Evolutionary conservation across 495 filamentous ascomycete genomes (phyloP).

Genomic region (Parathielavia appendiculata): DNA sequence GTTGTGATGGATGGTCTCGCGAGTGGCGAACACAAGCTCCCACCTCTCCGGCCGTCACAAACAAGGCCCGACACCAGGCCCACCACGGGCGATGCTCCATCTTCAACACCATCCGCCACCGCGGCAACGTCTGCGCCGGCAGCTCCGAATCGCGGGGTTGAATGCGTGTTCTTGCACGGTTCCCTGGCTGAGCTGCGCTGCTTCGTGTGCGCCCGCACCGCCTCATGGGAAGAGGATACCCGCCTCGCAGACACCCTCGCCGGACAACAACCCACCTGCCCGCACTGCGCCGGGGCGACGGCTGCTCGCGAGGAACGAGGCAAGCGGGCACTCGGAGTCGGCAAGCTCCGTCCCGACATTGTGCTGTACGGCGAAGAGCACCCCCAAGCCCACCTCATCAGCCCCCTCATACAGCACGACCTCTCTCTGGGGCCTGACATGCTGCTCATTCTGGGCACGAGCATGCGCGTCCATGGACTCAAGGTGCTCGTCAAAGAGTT

Average conservation of each 20-base stretch:
- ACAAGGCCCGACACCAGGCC: neutral
- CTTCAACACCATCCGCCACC: neutral
- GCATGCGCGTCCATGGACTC: slow-evolving; percentile 62
- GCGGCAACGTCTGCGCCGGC: slow-evolving; percentile 13
- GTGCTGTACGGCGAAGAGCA: slow-evolving; percentile 69
- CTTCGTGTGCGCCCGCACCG: slow-evolving; percentile 54
- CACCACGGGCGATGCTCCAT: neutral
- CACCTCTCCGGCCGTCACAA: neutral
- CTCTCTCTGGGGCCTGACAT: slow-evolving; percentile 56
- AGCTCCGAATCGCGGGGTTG: slow-evolving; percentile 42
- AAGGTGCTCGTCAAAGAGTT: slow-evolving; percentile 64
- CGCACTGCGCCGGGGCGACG: slow-evolving; percentile 52
- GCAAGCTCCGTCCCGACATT: slow-evolving; percentile 60
- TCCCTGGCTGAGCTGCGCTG: slow-evolving; percentile 57
- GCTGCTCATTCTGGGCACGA: slow-evolving; percentile 62
- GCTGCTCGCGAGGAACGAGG: slow-evolving; percentile 54
- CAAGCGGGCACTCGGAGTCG: slow-evolving; percentile 58
- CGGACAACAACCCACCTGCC: slow-evolving; percentile 59
- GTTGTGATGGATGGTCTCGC: too few relatives aligned
- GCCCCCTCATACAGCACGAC: slow-evolving; percentile 58
- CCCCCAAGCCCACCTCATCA: slow-evolving; percentile 58
- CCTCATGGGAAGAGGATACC: slow-evolving; percentile 54
- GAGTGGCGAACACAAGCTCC: neutral
- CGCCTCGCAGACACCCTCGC: slow-evolving; percentile 45
- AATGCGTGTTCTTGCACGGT: slow-evolving; percentile 65